Evolutionary conservation across 2,329 filamentous ascomycete species (phyloP).

Genomic region (Ceratocystis papillata): DNA sequence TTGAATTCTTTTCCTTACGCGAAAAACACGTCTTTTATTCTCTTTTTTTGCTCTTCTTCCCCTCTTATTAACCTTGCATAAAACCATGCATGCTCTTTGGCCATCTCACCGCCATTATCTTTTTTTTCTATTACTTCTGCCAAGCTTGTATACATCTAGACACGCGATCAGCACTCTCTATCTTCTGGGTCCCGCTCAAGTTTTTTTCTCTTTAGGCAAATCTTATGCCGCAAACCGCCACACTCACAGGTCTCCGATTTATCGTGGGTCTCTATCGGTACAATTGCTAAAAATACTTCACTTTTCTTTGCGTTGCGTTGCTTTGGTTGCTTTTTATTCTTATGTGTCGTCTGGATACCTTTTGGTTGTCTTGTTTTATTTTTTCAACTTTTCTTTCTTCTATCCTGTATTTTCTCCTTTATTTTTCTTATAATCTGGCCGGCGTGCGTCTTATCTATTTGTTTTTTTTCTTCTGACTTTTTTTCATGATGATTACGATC

Average conservation of each 20-base stretch:
- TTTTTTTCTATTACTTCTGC: neutral
- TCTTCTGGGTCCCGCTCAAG: neutral
- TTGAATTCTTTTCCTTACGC: conserved; percentile 8
- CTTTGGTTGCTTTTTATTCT: neutral
- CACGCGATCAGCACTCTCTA: neutral
- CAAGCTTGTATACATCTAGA: neutral
- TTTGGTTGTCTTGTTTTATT: conserved; percentile 17
- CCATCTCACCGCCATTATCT: neutral
- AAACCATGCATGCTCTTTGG: neutral
- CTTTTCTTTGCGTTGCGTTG: too few relatives aligned
- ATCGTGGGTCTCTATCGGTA: too few relatives aligned
- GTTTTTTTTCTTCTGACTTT: conserved; percentile 18
- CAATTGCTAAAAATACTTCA: too few relatives aligned
- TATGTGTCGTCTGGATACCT: neutral
- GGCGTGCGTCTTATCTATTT: conserved; percentile 10
- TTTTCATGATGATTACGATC: conserved; percentile 23
- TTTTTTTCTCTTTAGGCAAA: neutral
- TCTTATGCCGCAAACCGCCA: too few relatives aligned
- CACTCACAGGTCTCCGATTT: too few relatives aligned
- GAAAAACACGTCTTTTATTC: neutral
- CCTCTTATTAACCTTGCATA: neutral
- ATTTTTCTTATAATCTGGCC: conserved; percentile 21
- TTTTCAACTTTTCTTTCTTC: conserved; percentile 10
- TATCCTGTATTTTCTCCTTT: conserved; percentile 12
- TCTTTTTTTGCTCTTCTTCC: neutral